Base-by-base conservation (phyloP, 495 filamentous ascomycete genomes). In the Aspergillus bridgeri region DNA sequence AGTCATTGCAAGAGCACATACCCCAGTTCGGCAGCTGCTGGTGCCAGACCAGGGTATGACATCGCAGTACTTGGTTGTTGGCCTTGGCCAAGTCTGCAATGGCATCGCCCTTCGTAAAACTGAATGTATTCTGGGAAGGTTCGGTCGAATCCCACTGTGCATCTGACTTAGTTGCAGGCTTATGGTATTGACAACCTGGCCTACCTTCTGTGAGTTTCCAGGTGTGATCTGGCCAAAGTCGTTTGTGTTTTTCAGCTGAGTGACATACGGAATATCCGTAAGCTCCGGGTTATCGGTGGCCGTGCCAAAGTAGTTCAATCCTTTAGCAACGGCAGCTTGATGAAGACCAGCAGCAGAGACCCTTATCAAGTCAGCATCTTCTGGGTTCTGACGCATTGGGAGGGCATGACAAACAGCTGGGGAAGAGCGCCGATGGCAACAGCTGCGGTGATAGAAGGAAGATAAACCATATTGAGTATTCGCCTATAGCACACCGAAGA, bases 1-100 rank as follows among this genome's bases (percentile, higher is more conserved):
- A 13, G 5, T 2, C n/a, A 18, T 11, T 38, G 13, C 33, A 21
- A 21, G 18, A 17, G 6, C 43, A 50, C 70, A 17, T 70, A 77
- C 79, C 75, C 82, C 81, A 87, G 48, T 50, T 72, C 11, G 86
- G 82, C 6, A 88, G 67, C 59, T 89, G 83, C 42, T 68, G 75
- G 65, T 87, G 69, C 84, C 82, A 89, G 5, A 85, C 79, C n/a
- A 86, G 69, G 8, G 78, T 84, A 64, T 87, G 83, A 56, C 83
- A 86, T 27, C 83, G 66, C 43, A 87, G 60, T 19, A 74, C 64
- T 68, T 87, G 80, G 43, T 75, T 75, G 55, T 85, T 83, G n/a
- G 51, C 59, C 59, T 74, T 67, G 3, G 85, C 82, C 27, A 81
- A 64, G 51, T 75, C 62, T 19, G 78, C 71, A 60, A 85, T 71